Conservation (phyloP, 2,329 filamentous ascomycete species). For the Ophiocordyceps unilateralis region DNA sequence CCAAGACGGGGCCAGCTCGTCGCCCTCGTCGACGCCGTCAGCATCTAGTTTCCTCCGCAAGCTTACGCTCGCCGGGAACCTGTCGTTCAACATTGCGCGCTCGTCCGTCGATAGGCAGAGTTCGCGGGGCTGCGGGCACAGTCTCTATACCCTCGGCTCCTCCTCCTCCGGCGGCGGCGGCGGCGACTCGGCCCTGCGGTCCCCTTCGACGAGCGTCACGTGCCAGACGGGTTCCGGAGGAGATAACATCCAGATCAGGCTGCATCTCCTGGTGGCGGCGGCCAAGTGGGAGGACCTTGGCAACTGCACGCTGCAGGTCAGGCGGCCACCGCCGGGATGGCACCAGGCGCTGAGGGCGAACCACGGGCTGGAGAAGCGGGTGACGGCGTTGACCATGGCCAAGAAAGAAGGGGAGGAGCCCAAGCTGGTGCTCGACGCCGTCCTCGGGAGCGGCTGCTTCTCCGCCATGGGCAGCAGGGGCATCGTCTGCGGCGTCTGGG, state of each 20-base stretch:
- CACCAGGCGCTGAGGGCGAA: conserved; percentile 40
- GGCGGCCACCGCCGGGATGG: conserved; percentile 50
- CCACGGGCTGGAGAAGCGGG: conserved; percentile 63
- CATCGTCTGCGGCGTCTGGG: conserved; percentile 79
- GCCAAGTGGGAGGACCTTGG: conserved; percentile 88
- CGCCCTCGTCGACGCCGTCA: conserved; percentile 39
- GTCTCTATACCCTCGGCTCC: conserved; percentile 42
- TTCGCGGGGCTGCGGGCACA: conserved; percentile 34
- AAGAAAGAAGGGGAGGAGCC: conserved; percentile 39
- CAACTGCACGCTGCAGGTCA: conserved; percentile 66
- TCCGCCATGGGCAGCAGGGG: conserved; percentile 69
- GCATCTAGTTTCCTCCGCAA: conserved; percentile 68
- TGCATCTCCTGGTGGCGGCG: conserved; percentile 62
- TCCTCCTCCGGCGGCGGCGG: conserved; percentile 27
- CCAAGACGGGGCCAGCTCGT: conserved; percentile 57
- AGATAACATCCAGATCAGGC: conserved; percentile 62
- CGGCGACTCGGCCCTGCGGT: conserved; percentile 36
- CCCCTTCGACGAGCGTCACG: conserved; percentile 38
- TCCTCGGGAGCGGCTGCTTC: conserved; percentile 70
- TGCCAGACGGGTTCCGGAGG: conserved; percentile 43
- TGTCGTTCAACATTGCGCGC: conserved; percentile 64
- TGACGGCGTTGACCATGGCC: conserved; percentile 59
- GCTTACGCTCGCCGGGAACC: conserved; percentile 52
- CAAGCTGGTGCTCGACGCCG: conserved; percentile 57
- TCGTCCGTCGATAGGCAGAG: conserved; percentile 50